Evolutionary conservation across 2,329 filamentous ascomycete species (phyloP), one percentile per base, ranked within the genome.

Genomic region (Pseudogymnoascus sp.): DNA sequence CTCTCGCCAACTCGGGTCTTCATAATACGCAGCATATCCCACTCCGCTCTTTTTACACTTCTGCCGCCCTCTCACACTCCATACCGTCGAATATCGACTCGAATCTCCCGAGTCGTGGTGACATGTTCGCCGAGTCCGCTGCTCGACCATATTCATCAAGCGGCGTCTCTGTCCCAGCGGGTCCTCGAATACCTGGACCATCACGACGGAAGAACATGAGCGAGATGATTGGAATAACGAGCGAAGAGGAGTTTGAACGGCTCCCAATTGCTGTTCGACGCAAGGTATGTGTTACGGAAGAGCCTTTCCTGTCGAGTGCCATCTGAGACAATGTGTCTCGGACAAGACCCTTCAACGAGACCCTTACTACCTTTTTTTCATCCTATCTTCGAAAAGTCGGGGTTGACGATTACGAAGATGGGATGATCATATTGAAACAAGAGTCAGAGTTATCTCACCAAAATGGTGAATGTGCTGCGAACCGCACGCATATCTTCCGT

Each of bases 241-340:
- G 76, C 1, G 71, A 74, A 55, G 76, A 79, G 62, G 77, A 79
- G 65, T 80, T 79, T 65, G 76, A 79, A 64, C 73, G 76, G 37
- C 70, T 80, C 60, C 77, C 78, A 7, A 64, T 76, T 48, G 76
- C 77, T n/a, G 75, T 80, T 19, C 74, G 76, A 63, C 73, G 76
- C 68, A 80, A 80, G 75, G 78, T 80, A 70, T 70, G 76, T 73
- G 58, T 41, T 33, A 60, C 45, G 45, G 13, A 9, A 18, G n/a
- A 37, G 18, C 30, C 18, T n/a, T 57, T 35, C 15, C 19, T 34
- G 30, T 57, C 34, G 23, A 38, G 18, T 57, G 55, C 37, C 35
- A 57, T 30, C 55, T 38, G 55, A 57, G 55, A 57, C 34, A 23
- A 52, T 52, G 41, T 48, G 26, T 52, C 45, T 52, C 45, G 45